These are phyloP conservation scores for Coleophoma cylindrospora DNA, from an alignment of 2,329 filamentous ascomycete species.

Conservation along the genomic window DNA sequence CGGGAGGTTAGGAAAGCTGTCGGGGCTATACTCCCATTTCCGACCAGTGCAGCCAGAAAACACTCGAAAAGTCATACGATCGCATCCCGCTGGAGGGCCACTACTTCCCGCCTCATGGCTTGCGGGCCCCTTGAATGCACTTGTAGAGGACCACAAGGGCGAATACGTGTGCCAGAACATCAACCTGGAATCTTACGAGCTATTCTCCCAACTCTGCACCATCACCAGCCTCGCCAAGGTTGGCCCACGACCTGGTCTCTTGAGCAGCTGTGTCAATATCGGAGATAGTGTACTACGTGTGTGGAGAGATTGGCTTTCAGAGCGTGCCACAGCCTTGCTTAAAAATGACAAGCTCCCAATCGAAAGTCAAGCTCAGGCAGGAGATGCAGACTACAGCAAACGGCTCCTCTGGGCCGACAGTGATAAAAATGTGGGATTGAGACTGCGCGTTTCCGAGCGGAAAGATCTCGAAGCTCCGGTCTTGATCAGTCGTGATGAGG, in stretches of 20 bases:
- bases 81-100: slow-evolving; percentile 36
- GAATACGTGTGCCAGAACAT: slow-evolving; percentile 53
- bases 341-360: not conserved
- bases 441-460: slow-evolving; percentile 56
- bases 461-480: slow-evolving; percentile 41
- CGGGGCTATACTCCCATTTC: slow-evolving; percentile 65
- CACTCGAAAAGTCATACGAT: slow-evolving; percentile 32
- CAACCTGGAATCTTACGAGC: slow-evolving; percentile 62
- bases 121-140: slow-evolving; percentile 14
- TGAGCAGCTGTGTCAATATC: slow-evolving; percentile 60
- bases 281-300: slow-evolving; percentile 65
- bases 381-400: slow-evolving; percentile 25
- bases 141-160: slow-evolving; percentile 24
- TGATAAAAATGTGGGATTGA: slow-evolving; percentile 59
- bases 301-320: slow-evolving; percentile 66
- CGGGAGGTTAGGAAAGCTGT: slow-evolving; percentile 41
- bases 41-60: slow-evolving; percentile 55
- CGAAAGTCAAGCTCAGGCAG: slow-evolving; percentile 4
- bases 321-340: slow-evolving; percentile 6
- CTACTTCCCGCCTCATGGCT: slow-evolving; percentile 24
- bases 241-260: slow-evolving; percentile 54
- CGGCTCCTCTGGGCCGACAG: slow-evolving; percentile 65
- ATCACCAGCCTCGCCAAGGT: slow-evolving; percentile 64
- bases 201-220: slow-evolving; percentile 70
- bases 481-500: slow-evolving; percentile 40